Evolutionary conservation across 208 protist species (phyloP), one percentile per base, ranked within the genome.

Genomic region (Phytomonas francai): DNA sequence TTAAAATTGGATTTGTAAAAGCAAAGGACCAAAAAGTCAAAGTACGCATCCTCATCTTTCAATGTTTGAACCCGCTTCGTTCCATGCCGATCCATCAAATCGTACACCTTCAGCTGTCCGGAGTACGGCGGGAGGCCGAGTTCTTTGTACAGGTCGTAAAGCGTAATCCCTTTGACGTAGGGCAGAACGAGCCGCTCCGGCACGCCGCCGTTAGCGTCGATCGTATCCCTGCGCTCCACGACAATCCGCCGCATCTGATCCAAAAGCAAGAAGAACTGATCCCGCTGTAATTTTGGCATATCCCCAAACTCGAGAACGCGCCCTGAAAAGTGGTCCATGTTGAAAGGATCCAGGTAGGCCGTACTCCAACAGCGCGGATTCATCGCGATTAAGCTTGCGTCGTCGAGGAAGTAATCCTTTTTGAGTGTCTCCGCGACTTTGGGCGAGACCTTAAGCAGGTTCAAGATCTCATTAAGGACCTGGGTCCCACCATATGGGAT

Each of bases 101-200:
- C 79, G 69, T 92, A 95, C 45, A 92, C 79, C 71, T 95, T 95
- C 30, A 95, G 68, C 70, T 95, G 85, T 16, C 89, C 89, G 31
- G 70, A 76, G 72, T 95, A 95, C 27, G 89, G 89, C 33, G 31
- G 22, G 28, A 92, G 32, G 30, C 76, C 80, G 6, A 95, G 72
- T 19, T 76, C 68, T 66, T 80, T 84, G 70, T 79, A 88, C 12
- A 95, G 74, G 65, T 95, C 89, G 73, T 78, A 92, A 19, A 95
- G 77, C 0, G 89, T 95, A 6, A 87, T 73, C 9, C 79, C 89
- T 12, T 79, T 67, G 57, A 67, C 67, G 67, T 88, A 95, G 0
- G 89, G 85, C 45, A 92, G 57, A 2, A 79, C 71, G 30, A 79
- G 25, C 51, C 83, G 77, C 34, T 76, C 68, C 31, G 45, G 29